Conservation (phyloP, 805 yeast species). For the Myxozyma neotropica region DNA sequence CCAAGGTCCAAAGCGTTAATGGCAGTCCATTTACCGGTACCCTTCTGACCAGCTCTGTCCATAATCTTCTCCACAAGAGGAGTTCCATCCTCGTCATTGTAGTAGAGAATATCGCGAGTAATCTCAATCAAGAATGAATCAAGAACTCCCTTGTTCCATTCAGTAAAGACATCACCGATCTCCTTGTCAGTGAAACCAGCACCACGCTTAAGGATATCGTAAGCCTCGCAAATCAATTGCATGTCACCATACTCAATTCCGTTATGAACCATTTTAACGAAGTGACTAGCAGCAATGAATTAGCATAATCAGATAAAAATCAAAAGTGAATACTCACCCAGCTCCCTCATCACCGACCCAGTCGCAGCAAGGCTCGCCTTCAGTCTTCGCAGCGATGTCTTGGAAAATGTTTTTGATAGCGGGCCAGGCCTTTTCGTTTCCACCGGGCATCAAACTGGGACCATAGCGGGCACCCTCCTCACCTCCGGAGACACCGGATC, state of each 20-base stretch:
- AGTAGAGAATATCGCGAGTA: constrained; percentile 91
- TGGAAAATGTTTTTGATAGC: constrained; percentile 96
- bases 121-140: constrained; percentile 97
- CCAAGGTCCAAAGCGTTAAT: constrained; percentile 96
- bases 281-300: constrained; percentile 58
- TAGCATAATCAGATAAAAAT: not conserved
- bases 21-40: constrained; percentile 99
- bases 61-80: constrained; percentile 95
- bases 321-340: constrained; percentile 44
- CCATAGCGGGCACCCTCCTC: constrained; percentile 99
- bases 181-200: constrained; percentile 89
- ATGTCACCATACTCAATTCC: constrained; percentile 99
- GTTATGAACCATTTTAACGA: constrained; percentile 99
- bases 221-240: constrained; percentile 98
- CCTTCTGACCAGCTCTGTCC: constrained; percentile 98
- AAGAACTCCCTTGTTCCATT: constrained; percentile 96
- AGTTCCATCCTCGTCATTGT: constrained; percentile 84
- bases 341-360: constrained; percentile 99
- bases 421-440: constrained; percentile 97
- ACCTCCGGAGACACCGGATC: constrained; percentile 99
- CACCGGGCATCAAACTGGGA: constrained; percentile 99
- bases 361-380: constrained; percentile 99
- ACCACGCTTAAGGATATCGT: constrained; percentile 91
- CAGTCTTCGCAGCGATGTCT: constrained; percentile 91
- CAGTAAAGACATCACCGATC: constrained; percentile 86